These are phyloP conservation scores for Ambrosia trifida DNA, from an alignment of 129 eudicot genomes.

Conservation along the genomic window DNA sequence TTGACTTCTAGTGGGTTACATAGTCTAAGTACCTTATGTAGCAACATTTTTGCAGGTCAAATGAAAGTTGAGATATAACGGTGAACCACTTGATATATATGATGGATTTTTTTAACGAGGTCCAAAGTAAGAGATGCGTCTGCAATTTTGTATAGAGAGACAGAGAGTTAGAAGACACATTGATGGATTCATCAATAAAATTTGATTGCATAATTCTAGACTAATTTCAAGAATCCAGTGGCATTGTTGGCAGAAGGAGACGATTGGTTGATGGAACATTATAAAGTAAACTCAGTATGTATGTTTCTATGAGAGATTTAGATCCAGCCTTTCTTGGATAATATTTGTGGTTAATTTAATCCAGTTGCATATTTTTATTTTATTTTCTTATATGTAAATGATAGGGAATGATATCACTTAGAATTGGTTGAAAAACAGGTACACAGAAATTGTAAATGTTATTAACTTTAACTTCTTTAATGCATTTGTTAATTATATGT, in stretches of 20 bases:
- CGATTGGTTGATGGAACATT: slow-evolving; percentile 8
- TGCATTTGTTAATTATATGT: not conserved
- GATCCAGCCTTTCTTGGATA: slow-evolving; percentile 68
- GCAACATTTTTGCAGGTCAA: slow-evolving; percentile 35
- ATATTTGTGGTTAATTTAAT: slow-evolving; percentile 3
- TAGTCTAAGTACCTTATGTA: slow-evolving; percentile 21
- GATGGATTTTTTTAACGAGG: slow-evolving; percentile 33
- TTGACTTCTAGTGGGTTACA: slow-evolving; percentile 26
- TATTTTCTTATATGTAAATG: not conserved
- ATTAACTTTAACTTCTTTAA: slow-evolving; percentile 10
- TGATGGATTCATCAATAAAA: slow-evolving; percentile 27
- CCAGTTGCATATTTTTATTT: slow-evolving; percentile 3
- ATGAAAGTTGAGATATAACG: slow-evolving; percentile 73
- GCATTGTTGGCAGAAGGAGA: not conserved
- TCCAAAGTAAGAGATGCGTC: slow-evolving; percentile 1
- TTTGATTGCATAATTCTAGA: slow-evolving; percentile 40
- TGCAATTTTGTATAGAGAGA: slow-evolving; percentile 53
- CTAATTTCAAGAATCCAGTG: slow-evolving; percentile 40
- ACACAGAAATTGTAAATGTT: slow-evolving; percentile 12
- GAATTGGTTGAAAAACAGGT: slow-evolving; percentile 10
- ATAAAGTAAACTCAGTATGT: slow-evolving; percentile 43
- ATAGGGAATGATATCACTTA: slow-evolving; percentile 9
- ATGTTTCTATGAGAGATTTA: slow-evolving; percentile 81
- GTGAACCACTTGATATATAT: slow-evolving; percentile 14
- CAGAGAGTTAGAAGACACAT: slow-evolving; percentile 23